A percentile compares a stretch with the other conserved stretches of the same genome.
Conservation (phyloP, 306 rosid species). For the Rubus idaeus region DNA sequence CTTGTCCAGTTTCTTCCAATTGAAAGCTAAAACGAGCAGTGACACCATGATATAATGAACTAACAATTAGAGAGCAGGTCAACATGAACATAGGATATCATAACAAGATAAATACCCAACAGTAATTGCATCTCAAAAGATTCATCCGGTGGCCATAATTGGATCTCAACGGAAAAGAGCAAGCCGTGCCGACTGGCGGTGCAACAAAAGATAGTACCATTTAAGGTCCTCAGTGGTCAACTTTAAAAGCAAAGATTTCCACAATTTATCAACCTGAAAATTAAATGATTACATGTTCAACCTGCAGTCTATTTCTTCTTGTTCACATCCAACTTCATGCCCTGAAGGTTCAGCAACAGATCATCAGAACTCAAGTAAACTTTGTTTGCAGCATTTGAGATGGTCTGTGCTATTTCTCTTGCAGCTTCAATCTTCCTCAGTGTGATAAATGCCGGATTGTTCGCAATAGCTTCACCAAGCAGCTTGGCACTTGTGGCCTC, state of each 20-base stretch:
- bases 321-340: slow-evolving; percentile 48
- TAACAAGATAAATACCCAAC: neutral
- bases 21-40: too few relatives aligned
- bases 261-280: slow-evolving; percentile 4
- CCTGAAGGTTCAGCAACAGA: slow-evolving; percentile 80
- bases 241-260: slow-evolving; percentile 6
- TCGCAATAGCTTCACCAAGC: slow-evolving; percentile 86
- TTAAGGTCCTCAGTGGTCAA: slow-evolving; percentile 7
- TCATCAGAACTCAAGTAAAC: slow-evolving; percentile 74
- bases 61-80: too few relatives aligned
- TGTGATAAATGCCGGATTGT: slow-evolving; percentile 86
- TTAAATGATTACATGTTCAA: slow-evolving; percentile 4
- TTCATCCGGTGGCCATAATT: neutral
- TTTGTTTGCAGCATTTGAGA: slow-evolving; percentile 72
- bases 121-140: neutral
- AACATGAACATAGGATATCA: neutral
- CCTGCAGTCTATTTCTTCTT: slow-evolving; percentile 42
- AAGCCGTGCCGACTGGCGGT: slow-evolving; percentile 11
- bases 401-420: slow-evolving; percentile 80
- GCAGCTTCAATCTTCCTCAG: slow-evolving; percentile 91
- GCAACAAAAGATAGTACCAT: slow-evolving; percentile 4
- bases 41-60: too few relatives aligned
- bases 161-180: neutral
- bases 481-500: slow-evolving; percentile 89
- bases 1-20: too few relatives aligned